Percentiles rank a stretch among this genome's conserved stretches.
Conservation (phyloP, 2,329 filamentous ascomycete species). For the Alternaria angustiovoidea region DNA sequence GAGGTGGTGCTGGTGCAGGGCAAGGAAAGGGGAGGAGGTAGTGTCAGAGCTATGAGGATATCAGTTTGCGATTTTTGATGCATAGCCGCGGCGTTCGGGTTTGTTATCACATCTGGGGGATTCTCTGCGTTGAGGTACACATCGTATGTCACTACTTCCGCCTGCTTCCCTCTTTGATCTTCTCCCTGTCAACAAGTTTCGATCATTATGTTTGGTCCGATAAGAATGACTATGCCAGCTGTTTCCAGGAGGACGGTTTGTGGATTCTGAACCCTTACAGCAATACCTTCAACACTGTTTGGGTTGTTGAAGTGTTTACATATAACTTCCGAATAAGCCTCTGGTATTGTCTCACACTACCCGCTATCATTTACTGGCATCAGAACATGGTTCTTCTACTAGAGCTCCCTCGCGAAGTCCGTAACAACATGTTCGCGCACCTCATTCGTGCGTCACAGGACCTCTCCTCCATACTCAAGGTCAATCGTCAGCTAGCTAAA, state of each 20-base stretch:
- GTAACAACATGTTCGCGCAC: not conserved
- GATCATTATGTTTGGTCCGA: not conserved
- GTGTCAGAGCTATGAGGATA: slow-evolving; percentile 3
- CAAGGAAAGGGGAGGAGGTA: slow-evolving; percentile 36
- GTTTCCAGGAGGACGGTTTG: not conserved
- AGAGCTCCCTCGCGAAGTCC: not conserved
- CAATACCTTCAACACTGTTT: not conserved
- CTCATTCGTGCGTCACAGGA: not conserved
- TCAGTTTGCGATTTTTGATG: slow-evolving; percentile 12
- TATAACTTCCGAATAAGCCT: not conserved
- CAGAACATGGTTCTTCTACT: not conserved
- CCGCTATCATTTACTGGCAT: not conserved
- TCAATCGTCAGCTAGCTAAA: not conserved
- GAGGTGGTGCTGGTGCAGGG: slow-evolving; percentile 23
- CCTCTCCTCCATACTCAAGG: not conserved
- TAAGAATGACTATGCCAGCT: not conserved
- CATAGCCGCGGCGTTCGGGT: slow-evolving; percentile 19
- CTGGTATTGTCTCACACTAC: not conserved
- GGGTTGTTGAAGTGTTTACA: not conserved
- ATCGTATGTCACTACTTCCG: not conserved
- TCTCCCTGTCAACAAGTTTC: not conserved
- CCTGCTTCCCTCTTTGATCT: not conserved
- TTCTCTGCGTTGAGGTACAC: not conserved
- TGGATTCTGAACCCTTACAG: not conserved
- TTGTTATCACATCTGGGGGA: slow-evolving; percentile 4